These are phyloP conservation scores for Citrus hindsii DNA, from an alignment of 345 rosid genomes.

Conservation along the genomic window DNA sequence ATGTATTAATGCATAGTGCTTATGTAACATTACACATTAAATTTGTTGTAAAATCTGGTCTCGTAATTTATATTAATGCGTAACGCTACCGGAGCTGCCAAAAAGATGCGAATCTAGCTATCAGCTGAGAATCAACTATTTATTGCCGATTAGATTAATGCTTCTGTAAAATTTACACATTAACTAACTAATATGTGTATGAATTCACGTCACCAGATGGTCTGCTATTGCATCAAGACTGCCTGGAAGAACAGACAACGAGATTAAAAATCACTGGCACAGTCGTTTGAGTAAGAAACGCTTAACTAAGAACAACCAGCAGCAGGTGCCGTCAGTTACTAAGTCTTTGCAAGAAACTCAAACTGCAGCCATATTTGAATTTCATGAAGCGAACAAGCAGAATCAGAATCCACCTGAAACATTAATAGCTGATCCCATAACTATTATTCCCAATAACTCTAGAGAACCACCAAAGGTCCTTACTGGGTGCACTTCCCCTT, in stretches of 20 bases:
- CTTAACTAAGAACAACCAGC: conserved; percentile 6
- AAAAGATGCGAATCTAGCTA: no score
- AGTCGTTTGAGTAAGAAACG: conserved; percentile 16
- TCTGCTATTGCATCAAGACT: conserved; percentile 43
- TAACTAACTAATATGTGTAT: neutral
- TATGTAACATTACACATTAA: no score
- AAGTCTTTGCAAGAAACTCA: neutral
- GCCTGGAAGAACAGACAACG: conserved; percentile 29
- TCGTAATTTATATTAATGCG: no score
- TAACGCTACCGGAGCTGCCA: no score
- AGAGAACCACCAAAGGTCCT: neutral
- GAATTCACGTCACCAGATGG: conserved; percentile 36
- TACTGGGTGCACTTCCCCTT: neutral
- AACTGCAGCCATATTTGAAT: neutral
- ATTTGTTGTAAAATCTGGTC: no score
- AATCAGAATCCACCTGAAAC: neutral
- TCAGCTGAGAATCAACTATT: no score
- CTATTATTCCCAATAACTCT: neutral
- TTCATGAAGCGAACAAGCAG: neutral
- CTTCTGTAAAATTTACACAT: neutral
- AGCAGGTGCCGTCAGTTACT: conserved; percentile 6
- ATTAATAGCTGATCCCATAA: neutral
- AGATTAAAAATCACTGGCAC: conserved; percentile 33
- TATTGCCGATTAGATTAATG: no score
- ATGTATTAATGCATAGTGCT: no score